Evolutionary conservation across 202 grass and related monocot genomes (phyloP).

Genomic region (Zoysia matrella): DNA sequence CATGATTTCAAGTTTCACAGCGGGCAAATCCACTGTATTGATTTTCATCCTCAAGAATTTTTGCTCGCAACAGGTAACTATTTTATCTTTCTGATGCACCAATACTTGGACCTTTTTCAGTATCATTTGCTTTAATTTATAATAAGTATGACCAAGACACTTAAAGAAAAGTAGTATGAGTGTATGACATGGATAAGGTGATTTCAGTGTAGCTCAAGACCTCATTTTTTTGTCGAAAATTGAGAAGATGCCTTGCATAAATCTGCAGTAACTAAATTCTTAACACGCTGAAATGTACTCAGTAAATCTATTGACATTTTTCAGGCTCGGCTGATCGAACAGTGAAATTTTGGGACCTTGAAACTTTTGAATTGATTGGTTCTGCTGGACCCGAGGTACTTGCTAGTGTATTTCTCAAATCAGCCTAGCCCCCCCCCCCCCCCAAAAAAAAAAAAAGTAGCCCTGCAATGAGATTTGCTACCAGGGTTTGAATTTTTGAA

Average conservation of each 20-base stretch:
- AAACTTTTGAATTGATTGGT: slow-evolving; percentile 73
- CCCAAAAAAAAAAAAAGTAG: not conserved
- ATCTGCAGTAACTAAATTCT: slow-evolving; percentile 3
- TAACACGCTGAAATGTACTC: not conserved
- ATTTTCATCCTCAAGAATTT: slow-evolving; percentile 98
- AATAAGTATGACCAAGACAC: not conserved
- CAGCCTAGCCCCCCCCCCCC: not conserved
- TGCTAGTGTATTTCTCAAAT: slow-evolving; percentile 1
- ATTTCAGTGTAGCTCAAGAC: not conserved
- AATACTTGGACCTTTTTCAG: not conserved
- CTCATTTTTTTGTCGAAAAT: not conserved
- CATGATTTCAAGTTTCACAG: slow-evolving; percentile 98
- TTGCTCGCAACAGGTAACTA: slow-evolving; percentile 90
- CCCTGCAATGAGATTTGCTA: slow-evolving; percentile 7
- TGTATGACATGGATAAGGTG: not conserved
- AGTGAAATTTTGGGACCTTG: slow-evolving; percentile 98
- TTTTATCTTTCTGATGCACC: not conserved
- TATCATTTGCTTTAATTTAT: not conserved
- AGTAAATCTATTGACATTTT: slow-evolving; percentile 30
- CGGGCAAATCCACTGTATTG: slow-evolving; percentile 73
- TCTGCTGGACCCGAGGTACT: slow-evolving; percentile 63
- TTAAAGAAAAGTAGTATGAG: not conserved
- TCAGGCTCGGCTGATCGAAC: slow-evolving; percentile 91
- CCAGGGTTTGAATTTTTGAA: not conserved
- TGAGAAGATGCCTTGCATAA: not conserved